Evolutionary conservation across 352 stramenopile genomes (phyloP).

Genomic region (Lagenidium giganteum): DNA sequence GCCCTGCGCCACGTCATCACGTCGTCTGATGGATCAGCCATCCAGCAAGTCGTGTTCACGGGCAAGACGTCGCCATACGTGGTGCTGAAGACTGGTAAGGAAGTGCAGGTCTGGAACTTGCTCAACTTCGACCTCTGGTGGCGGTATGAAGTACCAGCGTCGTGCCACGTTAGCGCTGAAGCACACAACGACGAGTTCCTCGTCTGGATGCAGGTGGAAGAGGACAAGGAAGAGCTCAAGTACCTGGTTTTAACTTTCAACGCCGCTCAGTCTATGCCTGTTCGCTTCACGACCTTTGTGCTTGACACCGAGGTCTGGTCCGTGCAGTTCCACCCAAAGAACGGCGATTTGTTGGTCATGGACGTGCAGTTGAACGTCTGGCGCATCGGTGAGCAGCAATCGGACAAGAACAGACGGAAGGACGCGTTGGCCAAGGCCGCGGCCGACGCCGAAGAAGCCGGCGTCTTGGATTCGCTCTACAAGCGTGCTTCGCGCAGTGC

Average conservation of each 20-base stretch:
- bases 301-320: conserved; percentile 39
- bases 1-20: conserved; percentile 68
- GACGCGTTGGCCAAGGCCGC: conserved; percentile 20
- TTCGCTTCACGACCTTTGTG: no score
- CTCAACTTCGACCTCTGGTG: conserved; percentile 63
- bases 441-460: conserved; percentile 24
- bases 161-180: conserved; percentile 27
- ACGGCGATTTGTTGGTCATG: conserved; percentile 53
- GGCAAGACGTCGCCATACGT: conserved; percentile 54
- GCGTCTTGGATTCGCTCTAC: conserved; percentile 41
- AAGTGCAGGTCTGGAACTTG: conserved; percentile 78
- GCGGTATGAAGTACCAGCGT: conserved; percentile 50
- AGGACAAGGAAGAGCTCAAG: conserved; percentile 11
- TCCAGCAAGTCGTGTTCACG: conserved; percentile 57
- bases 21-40: conserved; percentile 46
- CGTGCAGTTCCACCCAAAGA: conserved; percentile 49
- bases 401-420: conserved; percentile 32
- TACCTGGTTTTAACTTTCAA: conserved; percentile 50
- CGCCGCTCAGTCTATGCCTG: conserved; percentile 40
- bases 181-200: conserved; percentile 41
- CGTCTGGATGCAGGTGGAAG: conserved; percentile 27
- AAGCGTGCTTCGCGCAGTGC: no score
- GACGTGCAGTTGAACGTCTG: conserved; percentile 53
- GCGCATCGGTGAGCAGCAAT: conserved; percentile 40
- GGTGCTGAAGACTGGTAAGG: conserved; percentile 40